Evolutionary conservation across 179 eudicot genomes (phyloP), one percentile per base, ranked within the genome.

Genomic region (Spergularia azorica): DNA sequence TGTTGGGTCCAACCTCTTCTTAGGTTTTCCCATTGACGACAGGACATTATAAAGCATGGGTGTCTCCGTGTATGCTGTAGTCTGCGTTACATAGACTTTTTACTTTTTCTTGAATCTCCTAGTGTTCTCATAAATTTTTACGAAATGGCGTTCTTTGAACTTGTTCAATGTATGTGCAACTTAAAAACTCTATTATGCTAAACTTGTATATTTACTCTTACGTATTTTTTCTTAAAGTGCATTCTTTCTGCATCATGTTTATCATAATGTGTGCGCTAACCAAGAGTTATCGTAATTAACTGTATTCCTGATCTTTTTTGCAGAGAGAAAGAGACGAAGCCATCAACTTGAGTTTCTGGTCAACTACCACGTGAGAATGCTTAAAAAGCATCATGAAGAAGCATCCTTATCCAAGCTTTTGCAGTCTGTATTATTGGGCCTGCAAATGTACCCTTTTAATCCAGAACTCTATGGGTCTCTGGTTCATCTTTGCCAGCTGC

Each of bases 251-350:
- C 52, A 52, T 26, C 74, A 52, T 26, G 32, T 26, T 26, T 26
- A 0, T 6, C 50, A 15, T 55, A 20, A 54, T 70, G 39, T 4
- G 50, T 16, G 16, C 16, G 17, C 52, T 20, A 4, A 41, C 6
- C n/a, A 16, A n/a, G 56, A 15, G 16, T 58, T 54, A 72, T 39
- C 16, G 61, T 39, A 11, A 38, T 48, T 71, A 61, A 51, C 36
- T 66, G 58, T 14, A 11, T 38, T 16, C 41, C 54, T 60, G 57
- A 70, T n/a, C 77, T 66, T 64, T 59, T 63, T 17, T 84, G 87
- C 92, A 95, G 99, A 96, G 77, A 88, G 89, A 80, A 94, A 88
- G 80, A 81, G 90, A 76, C 85, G 83, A 73, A 96, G 90, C 84
- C 67, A 71, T 72, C 92, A 90, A 74, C 86, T 96, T 51, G 99